Evolutionary conservation across 495 filamentous ascomycete genomes (phyloP), one percentile per base, ranked within the genome.

Genomic region (Copromyces sp.): DNA sequence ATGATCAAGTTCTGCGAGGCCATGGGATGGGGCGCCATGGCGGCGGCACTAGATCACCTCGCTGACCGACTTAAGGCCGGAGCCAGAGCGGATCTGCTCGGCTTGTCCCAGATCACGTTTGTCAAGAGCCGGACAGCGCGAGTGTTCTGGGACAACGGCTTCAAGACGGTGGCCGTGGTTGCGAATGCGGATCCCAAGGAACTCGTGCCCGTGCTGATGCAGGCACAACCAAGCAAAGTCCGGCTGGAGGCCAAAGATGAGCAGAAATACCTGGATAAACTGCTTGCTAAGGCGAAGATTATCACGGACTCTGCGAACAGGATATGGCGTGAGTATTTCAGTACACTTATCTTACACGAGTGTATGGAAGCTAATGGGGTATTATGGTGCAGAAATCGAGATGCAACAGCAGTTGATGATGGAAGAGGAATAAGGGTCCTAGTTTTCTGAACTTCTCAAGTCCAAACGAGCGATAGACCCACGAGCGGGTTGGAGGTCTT

Each of bases 101-200:
- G 89, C 37, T 84, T 94, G 75, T 87, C 92, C 0, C 88, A 92
- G 80, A 87, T 95, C 20, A 91, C 90, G 0, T 93, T 87, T 73
- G 87, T 95, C 59, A 94, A 95, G 78, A 92, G 90, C 73, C 88
- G 89, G 72, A 94, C 92, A 0, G 93, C 93, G 7, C 82, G 92
- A 6, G 80, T 93, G 4, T 90, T 95, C 71, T 89, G 91, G 81
- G 93, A 94, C 44, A 93, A 91, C 80, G 93, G 92, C 0, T 89
- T 91, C 76, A 89, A 86, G 74, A 90, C 87, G 29, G 80, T 94
- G 68, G 87, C 87, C 44, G 84, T 87, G 0, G 82, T 95, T 40
- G 91, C 92, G 2, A 90, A 89, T 71, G 89, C 91, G 0, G 85
- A 91, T 61, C 85, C 89, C 0, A 87, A 88, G 69, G 91, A 91